Base-by-base conservation (phyloP, 1,284 basidiomycete genomes). In the Trichosporon coremiiforme region DNA sequence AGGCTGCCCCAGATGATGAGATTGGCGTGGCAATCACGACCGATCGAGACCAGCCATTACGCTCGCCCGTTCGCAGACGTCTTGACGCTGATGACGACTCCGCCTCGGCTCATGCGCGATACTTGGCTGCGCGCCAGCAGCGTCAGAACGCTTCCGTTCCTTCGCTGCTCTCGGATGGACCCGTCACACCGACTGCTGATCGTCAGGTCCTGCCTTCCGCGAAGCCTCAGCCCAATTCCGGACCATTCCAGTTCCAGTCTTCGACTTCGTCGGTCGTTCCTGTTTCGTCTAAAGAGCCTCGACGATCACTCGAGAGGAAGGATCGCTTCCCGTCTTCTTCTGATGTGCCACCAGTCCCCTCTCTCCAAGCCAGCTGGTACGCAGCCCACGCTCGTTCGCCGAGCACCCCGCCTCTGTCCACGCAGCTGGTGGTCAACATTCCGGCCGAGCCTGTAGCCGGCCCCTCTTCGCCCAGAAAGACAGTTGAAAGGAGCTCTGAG, bases 111-210 rank as follows among this genome's bases (percentile, higher is more conserved):
- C 76, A 75, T 17, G 79, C 79, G 6, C 68, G 81, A 35, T 77
- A 77, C 13, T 70, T 78, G 7, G 68, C 81, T 4, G 80, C 77
- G 1, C 76, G 77, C 64, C 80, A 81, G 67, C 81, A 81, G 62
- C 79, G 78, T 22, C 72, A 62, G 31, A 62, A 62, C 17, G 57
- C 57, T 62, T 62, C 57, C 17, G 31, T 62, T 2, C 57, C 29
- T n/a, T 62, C 57, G 29, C 57, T 62, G 35, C 31, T 35, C 12
- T 62, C 57, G 15, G 57, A 62, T n/a, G 57, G 57, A 5, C 57
- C 29, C 7, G 29, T 62, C 57, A 62, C 57, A 6, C 57, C 57
- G 31, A 60, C 55, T 17, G 31, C 55, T 33, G 31, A 29, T 33
- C 55, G 55, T 3, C 55, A 29, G 31, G 31, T 15, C 25, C 5